Evolutionary conservation across 345 rosid species (phyloP).

Genomic region (Moringa oleifera): DNA sequence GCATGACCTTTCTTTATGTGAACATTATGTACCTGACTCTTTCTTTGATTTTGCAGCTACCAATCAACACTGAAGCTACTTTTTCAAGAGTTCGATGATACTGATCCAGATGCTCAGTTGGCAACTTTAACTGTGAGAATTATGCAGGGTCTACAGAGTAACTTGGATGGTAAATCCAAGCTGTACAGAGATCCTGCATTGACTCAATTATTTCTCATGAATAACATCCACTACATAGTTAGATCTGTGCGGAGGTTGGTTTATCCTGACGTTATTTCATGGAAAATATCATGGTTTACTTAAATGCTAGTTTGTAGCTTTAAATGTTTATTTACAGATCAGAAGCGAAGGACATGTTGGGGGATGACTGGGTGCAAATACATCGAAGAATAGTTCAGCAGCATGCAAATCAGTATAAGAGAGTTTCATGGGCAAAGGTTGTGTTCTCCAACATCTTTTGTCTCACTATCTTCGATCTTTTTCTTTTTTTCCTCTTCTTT

Average conservation of each 20-base stretch:
- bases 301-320: constrained; percentile 3
- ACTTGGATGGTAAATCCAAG: constrained; percentile 91
- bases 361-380: constrained; percentile 99
- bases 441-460: constrained; percentile 1
- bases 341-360: constrained; percentile 87
- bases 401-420: constrained; percentile 95
- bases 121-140: constrained; percentile 71
- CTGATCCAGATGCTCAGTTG: constrained; percentile 57
- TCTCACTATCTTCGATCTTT: not conserved
- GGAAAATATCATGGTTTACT: not conserved
- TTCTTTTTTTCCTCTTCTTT: too few relatives aligned
- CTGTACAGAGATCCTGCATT: constrained; percentile 91
- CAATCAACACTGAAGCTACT: constrained; percentile 79
- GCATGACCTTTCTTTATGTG: not conserved
- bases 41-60: constrained; percentile 45
- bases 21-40: constrained; percentile 13
- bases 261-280: constrained; percentile 9
- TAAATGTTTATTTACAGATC: constrained; percentile 48
- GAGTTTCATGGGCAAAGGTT: constrained; percentile 98
- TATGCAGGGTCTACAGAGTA: constrained; percentile 83
- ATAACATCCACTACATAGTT: constrained; percentile 93
- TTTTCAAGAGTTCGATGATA: constrained; percentile 64
- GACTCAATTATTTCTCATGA: constrained; percentile 94
- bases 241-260: constrained; percentile 90
- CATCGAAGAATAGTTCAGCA: constrained; percentile 93